Evolutionary conservation across 768 basidiomycete species (phyloP).

Genomic region (Tulasnella sp.): DNA sequence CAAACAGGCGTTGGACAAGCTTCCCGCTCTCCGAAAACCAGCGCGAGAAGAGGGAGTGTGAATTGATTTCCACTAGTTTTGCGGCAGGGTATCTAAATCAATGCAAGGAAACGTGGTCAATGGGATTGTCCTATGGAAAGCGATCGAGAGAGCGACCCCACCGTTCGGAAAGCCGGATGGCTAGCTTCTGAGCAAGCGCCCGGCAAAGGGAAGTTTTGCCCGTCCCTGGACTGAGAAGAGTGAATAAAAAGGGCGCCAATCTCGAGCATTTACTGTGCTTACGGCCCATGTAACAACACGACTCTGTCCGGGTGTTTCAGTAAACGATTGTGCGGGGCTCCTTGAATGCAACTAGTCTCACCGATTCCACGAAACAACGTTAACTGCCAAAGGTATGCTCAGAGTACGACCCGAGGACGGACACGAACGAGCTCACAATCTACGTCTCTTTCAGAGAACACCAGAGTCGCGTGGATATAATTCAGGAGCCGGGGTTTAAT

Average conservation of each 20-base stretch:
- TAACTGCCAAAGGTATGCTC: conserved; percentile 49
- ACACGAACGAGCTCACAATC: conserved; percentile 57
- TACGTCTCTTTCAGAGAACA: conserved; percentile 85
- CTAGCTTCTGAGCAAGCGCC: conserved; percentile 91
- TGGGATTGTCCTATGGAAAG: conserved; percentile 7
- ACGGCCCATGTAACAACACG: conserved; percentile 87
- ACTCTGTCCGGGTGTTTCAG: conserved; percentile 44
- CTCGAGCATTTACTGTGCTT: conserved; percentile 11
- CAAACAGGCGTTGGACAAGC: conserved; percentile 90
- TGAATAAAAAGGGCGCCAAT: neutral
- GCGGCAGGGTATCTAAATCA: conserved; percentile 72
- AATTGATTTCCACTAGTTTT: conserved; percentile 93
- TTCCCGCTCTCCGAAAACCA: conserved; percentile 99
- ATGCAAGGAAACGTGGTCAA: neutral
- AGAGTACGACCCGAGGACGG: neutral
- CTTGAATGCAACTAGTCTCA: conserved; percentile 32
- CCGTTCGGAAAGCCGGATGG: conserved; percentile 85
- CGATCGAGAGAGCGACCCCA: conserved; percentile 38
- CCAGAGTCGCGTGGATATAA: conserved; percentile 89
- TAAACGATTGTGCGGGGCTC: neutral
- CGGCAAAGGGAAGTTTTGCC: conserved; percentile 95
- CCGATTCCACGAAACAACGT: conserved; percentile 94
- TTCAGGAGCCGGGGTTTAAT: conserved; percentile 86
- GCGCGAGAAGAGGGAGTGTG: conserved; percentile 94
- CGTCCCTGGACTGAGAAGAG: conserved; percentile 68